Base-by-base conservation (phyloP, 2,329 filamentous ascomycete genomes). In the Malbranchea cinnamomea region DNA sequence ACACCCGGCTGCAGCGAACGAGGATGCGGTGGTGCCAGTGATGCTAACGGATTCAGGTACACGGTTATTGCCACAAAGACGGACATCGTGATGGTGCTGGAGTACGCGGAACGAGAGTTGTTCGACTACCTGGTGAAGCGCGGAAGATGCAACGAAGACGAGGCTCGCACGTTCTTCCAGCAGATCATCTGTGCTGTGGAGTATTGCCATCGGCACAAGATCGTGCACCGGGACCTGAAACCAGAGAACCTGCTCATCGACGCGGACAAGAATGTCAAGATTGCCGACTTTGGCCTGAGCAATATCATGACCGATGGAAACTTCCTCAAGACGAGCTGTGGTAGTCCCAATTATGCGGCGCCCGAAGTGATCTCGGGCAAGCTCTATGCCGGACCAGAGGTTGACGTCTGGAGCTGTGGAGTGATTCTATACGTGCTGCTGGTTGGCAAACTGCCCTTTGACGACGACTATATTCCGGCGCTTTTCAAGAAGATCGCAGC, bases 281-380 rank as follows among this genome's bases (percentile, higher is more conserved):
- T 98, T 60, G 89, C 89, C 46, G 89, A 98, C 58, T 98, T 98
- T 44, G 89, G 89, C 34, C 66, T 98, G 34, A 95, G 87, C 63
- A 98, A 98, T 53, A 98, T 98, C 59, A 98, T 98, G 89, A 95
- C 89, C 0, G 89, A 98, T 52, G 89, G 89, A 15, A 98, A 98
- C 53, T 98, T 98, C 52, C 71, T 98, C 47, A 95, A 94, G 62
- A 98, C 89, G 1, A 95, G 85, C 52, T 98, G 89, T 48, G 89
- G 89, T 31, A 95, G 87, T 50, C 89, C 89, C 23, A 98, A 98
- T 56, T 98, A 98, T 54, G 89, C 89, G 8, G 89, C 89, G 1
- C 89, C 89, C 5, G 89, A 98, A 54, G 89, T 98, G 37, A 95
- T 98, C 48, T 89, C 85, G 32, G 89, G 89, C 14, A 98, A 95